Base-by-base conservation (phyloP, 1,284 basidiomycete genomes). In the Vanrija sp. region DNA sequence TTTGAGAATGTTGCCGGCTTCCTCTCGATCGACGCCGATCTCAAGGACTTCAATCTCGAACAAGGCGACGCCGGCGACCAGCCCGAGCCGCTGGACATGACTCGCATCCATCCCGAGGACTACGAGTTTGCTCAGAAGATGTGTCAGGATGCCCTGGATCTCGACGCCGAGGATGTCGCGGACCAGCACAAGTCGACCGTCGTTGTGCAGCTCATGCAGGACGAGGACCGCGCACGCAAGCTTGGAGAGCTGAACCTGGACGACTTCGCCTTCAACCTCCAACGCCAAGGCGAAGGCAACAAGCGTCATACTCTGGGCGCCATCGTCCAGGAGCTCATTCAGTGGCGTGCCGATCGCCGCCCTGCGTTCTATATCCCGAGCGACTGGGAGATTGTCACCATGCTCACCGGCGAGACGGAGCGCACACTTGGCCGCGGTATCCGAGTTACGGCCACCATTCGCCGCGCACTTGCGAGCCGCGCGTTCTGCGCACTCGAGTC, bases 91-190 rank as follows among this genome's bases (percentile, higher is more conserved):
- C 81, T 99, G 45, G 96, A 99, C 73, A 86, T 87, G 68, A 98
- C 95, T 21, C 88, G 96, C 15, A 92, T 99, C 60, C 96, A 99
- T 74, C 92, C 92, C 1, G 93, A 97, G 75, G 95, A 98, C 77
- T 99, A 98, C 74, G 92, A 97, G 67, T 83, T 98, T 52, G 95
- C 96, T 1, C 86, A 92, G 45, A 98, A 98, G 80, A 98, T 99
- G 92, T 95, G 96, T 38, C 91, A 91, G 12, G 95, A 98, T 74
- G 92, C 95, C 7, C 83, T 98, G 23, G 95, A 97, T 68, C 83
- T 92, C 34, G 94, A 97, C 66, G 91, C 94, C 68, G 94, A 97
- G 72, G 94, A 98, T 74, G 82, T 91, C 28, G 88, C 89, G 58
- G 90, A 90, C 64, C 86, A 91, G 64, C 89, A 93, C 71, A 88